Conservation (phyloP, 2,329 filamentous ascomycete species). For the Hymenoscyphus fraxineus region DNA sequence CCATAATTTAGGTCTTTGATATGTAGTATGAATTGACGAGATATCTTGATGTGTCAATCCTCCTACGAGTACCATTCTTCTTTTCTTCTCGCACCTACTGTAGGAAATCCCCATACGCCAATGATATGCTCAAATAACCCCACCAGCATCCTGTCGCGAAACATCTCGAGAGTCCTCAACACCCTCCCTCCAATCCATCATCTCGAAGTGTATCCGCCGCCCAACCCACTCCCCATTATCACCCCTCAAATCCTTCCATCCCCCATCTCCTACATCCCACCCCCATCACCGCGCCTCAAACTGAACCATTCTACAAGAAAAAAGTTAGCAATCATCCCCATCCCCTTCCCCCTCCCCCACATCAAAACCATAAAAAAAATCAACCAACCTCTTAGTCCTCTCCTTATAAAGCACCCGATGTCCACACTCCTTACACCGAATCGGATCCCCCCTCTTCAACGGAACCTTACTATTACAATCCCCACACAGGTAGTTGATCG, state of each 20-base stretch:
- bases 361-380: not conserved
- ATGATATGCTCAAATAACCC: not conserved
- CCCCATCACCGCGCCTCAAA: conserved; percentile 77
- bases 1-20: conserved; percentile 4
- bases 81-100: not conserved
- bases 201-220: not conserved
- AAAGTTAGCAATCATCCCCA: conserved; percentile 23
- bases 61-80: not conserved
- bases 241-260: not conserved
- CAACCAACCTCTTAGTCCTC: conserved; percentile 81
- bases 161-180: not conserved
- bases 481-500: conserved; percentile 72
- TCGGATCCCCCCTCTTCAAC: conserved; percentile 73
- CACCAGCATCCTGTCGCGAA: not conserved
- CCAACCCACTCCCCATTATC: not conserved
- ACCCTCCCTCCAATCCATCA: not conserved
- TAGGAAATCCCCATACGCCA: not conserved
- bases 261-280: not conserved
- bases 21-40: not conserved
- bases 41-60: not conserved
- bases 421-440: conserved; percentile 88
- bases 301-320: conserved; percentile 77
- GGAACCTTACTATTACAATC: conserved; percentile 78
- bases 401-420: conserved; percentile 97
- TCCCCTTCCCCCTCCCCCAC: not conserved